Evolutionary conservation across 164 flowering plant species (phyloP).

Genomic region (Berberis vulgaris): DNA sequence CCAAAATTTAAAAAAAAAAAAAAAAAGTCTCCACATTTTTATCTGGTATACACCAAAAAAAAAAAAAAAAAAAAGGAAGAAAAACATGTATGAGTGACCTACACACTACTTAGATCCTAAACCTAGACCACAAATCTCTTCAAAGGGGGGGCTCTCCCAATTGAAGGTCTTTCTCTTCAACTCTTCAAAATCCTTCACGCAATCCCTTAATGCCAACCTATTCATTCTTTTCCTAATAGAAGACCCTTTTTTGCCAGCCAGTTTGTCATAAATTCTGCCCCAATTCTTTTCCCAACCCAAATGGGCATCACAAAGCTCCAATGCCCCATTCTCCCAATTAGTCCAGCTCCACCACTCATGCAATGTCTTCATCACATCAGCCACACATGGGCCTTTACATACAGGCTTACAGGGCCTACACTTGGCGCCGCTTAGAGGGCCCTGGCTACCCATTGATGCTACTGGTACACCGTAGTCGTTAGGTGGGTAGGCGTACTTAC

Average conservation of each 20-base stretch:
- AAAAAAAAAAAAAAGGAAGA: neutral
- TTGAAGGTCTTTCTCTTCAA: conserved; percentile 31
- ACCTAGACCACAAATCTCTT: conserved; percentile 54
- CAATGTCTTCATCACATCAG: conserved; percentile 36
- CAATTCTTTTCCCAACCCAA: conserved; percentile 72
- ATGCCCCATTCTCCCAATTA: conserved; percentile 41
- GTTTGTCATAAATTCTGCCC: conserved; percentile 58
- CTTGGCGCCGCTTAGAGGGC: conserved; percentile 85
- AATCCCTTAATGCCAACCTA: conserved; percentile 29
- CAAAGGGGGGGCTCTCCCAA: conserved; percentile 65
- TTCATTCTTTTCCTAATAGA: conserved; percentile 29
- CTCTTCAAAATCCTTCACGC: conserved; percentile 48
- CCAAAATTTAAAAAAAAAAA: too few species aligned
- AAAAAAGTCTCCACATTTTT: too few species aligned
- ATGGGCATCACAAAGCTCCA: conserved; percentile 70
- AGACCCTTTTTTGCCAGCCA: conserved; percentile 43
- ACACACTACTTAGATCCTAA: conserved; percentile 3
- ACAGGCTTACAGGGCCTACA: conserved; percentile 80
- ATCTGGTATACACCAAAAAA: too few species aligned
- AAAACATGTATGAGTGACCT: too few species aligned
- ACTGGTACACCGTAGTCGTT: conserved; percentile 68
- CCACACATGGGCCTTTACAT: conserved; percentile 59
- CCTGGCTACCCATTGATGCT: conserved; percentile 63
- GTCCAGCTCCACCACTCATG: conserved; percentile 80
- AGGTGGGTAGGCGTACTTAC: conserved; percentile 67